Conservation (phyloP, 345 rosid species). For the Laguncularia racemosa region DNA sequence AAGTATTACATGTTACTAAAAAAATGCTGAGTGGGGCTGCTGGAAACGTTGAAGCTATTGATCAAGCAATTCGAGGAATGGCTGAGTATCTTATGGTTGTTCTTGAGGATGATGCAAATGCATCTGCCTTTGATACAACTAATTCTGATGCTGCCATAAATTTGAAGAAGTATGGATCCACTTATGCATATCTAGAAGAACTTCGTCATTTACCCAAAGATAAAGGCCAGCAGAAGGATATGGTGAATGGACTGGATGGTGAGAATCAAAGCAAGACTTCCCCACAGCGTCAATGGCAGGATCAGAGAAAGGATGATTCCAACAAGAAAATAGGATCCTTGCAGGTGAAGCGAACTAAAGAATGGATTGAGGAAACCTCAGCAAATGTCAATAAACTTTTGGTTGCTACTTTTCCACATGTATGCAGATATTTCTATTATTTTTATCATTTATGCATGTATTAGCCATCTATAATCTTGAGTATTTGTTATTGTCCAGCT, state of each 20-base stretch:
- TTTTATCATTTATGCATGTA: not conserved
- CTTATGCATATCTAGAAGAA: slow-evolving; percentile 44
- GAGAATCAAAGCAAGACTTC: slow-evolving; percentile 18
- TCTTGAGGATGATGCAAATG: slow-evolving; percentile 63
- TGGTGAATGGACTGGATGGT: slow-evolving; percentile 23
- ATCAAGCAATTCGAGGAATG: slow-evolving; percentile 78
- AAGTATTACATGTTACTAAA: slow-evolving; percentile 70
- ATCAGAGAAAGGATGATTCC: slow-evolving; percentile 16
- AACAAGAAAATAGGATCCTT: slow-evolving; percentile 39
- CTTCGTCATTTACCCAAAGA: slow-evolving; percentile 55
- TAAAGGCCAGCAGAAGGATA: slow-evolving; percentile 25
- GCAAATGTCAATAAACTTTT: slow-evolving; percentile 61
- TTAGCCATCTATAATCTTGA: not conserved
- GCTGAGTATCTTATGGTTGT: slow-evolving; percentile 92
- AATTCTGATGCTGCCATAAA: slow-evolving; percentile 18
- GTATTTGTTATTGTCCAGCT: not conserved
- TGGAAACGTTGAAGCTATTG: slow-evolving; percentile 71
- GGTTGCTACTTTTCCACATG: slow-evolving; percentile 69
- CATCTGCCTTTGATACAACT: slow-evolving; percentile 24
- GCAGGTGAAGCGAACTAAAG: slow-evolving; percentile 66
- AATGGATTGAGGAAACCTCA: slow-evolving; percentile 70
- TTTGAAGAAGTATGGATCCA: slow-evolving; percentile 30
- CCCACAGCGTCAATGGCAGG: slow-evolving; percentile 17
- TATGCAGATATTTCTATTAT: slow-evolving; percentile 23
- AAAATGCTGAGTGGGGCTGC: slow-evolving; percentile 89